phyloP scores from a whole-genome alignment of 1,284 basidiomycete genomes.

The Ceratobasidium sp. region DNA sequence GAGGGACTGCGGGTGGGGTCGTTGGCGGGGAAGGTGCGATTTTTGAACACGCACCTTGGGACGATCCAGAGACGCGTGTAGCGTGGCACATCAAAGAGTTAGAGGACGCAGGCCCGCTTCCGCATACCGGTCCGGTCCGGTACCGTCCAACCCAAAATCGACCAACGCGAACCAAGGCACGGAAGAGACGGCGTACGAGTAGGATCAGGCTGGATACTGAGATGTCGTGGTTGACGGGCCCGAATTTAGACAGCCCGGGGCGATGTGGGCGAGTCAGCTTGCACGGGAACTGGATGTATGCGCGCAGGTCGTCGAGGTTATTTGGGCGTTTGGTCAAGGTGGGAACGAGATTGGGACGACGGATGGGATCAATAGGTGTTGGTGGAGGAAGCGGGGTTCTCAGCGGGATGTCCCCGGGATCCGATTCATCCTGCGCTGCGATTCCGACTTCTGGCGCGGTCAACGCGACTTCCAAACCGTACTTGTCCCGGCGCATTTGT shows the following conservation, averaged over 20 bases:
- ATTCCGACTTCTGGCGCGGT: conserved; percentile 31
- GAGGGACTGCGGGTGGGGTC: conserved; percentile 89
- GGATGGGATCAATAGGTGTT: background rate
- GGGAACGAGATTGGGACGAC: conserved; percentile 6
- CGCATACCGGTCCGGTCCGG: conserved; percentile 75
- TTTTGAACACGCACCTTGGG: conserved; percentile 96
- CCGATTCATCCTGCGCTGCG: conserved; percentile 26
- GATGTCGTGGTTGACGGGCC: conserved; percentile 97
- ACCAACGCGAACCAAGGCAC: background rate
- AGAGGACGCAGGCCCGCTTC: conserved; percentile 96
- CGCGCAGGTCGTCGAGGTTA: conserved; percentile 89
- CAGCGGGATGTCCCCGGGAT: conserved; percentile 18
- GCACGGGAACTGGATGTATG: conserved; percentile 98
- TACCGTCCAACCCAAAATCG: conserved; percentile 34
- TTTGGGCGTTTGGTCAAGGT: conserved; percentile 37
- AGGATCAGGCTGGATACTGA: conserved; percentile 99
- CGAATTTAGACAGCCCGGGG: conserved; percentile 95
- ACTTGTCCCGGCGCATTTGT: conserved; percentile 95
- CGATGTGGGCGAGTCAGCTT: conserved; percentile 98
- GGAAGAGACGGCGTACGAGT: conserved; percentile 84
- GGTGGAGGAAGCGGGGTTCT: background rate
- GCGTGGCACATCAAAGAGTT: conserved; percentile 96
- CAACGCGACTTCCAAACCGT: conserved; percentile 74
- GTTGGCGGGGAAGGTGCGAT: conserved; percentile 78
- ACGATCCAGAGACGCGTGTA: conserved; percentile 90